Conservation (phyloP, 2,329 filamentous ascomycete species). For the Aspergillus hortae region DNA sequence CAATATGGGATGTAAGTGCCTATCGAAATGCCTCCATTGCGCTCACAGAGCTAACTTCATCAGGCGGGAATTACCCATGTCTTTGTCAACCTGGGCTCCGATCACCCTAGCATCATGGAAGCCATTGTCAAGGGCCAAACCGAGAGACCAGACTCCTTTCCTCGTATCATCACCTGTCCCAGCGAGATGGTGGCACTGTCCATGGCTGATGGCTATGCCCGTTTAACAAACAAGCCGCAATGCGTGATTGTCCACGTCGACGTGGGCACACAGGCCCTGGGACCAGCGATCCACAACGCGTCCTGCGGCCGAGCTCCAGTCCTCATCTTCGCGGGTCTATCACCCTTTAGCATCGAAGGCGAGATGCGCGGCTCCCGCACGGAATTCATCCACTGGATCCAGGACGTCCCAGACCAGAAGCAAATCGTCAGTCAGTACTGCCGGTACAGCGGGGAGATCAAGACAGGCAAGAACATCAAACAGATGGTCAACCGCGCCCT, state of each 20-base stretch:
- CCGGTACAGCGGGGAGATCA: slow-evolving; percentile 75
- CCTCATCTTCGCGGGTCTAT: slow-evolving; percentile 8
- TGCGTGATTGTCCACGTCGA: slow-evolving; percentile 12
- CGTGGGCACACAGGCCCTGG: slow-evolving; percentile 10
- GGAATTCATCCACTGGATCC: slow-evolving; percentile 65
- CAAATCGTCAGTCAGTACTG: slow-evolving; percentile 79
- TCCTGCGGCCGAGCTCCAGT: slow-evolving; percentile 11
- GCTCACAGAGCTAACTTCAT: neutral
- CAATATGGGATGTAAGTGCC: slow-evolving; percentile 4
- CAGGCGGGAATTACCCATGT: slow-evolving; percentile 10
- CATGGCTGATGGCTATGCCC: slow-evolving; percentile 9
- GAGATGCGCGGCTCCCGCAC: slow-evolving; percentile 8
- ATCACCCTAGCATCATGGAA: slow-evolving; percentile 12
- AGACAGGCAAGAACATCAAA: slow-evolving; percentile 77
- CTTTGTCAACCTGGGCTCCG: slow-evolving; percentile 10
- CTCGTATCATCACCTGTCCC: slow-evolving; percentile 10
- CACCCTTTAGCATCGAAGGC: slow-evolving; percentile 7
- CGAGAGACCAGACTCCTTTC: slow-evolving; percentile 6
- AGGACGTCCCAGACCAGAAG: slow-evolving; percentile 75
- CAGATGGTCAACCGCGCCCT: slow-evolving; percentile 80
- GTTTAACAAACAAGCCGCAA: slow-evolving; percentile 7
- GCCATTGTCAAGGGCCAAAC: slow-evolving; percentile 10
- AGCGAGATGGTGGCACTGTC: slow-evolving; percentile 11
- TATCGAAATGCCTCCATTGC: neutral
- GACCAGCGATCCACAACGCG: slow-evolving; percentile 11